Evolutionary conservation across 768 basidiomycete species (phyloP).

Genomic region (Mycena belliarum): DNA sequence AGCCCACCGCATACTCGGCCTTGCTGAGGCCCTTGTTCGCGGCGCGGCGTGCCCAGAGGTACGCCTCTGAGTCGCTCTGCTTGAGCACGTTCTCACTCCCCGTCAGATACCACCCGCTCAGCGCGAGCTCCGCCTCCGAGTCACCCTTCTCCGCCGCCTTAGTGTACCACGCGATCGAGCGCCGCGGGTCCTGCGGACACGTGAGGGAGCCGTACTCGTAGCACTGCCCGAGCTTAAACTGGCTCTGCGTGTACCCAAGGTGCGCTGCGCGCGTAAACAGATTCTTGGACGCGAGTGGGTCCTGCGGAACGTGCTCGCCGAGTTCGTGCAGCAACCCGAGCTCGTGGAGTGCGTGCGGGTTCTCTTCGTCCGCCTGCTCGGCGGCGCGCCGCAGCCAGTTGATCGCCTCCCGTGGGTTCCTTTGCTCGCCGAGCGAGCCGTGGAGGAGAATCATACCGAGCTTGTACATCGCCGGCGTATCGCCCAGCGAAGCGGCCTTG

Average conservation of each 20-base stretch:
- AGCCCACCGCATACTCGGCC: slow-evolving; percentile 98
- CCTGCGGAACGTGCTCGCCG: slow-evolving; percentile 72
- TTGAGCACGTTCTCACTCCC: slow-evolving; percentile 94
- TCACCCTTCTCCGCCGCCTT: slow-evolving; percentile 97
- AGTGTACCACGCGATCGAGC: slow-evolving; percentile 98
- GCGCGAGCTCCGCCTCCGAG: slow-evolving; percentile 89
- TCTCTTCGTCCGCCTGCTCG: slow-evolving; percentile 96
- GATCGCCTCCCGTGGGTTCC: slow-evolving; percentile 88
- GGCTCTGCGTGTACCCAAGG: slow-evolving; percentile 89
- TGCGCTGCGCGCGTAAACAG: slow-evolving; percentile 90
- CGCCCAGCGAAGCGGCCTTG: slow-evolving; percentile 93
- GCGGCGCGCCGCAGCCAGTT: slow-evolving; percentile 94
- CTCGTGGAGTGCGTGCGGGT: slow-evolving; percentile 96
- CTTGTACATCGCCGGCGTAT: slow-evolving; percentile 99
- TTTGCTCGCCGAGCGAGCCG: slow-evolving; percentile 78
- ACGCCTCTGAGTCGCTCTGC: slow-evolving; percentile 98
- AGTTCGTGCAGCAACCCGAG: slow-evolving; percentile 86
- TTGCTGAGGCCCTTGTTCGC: slow-evolving; percentile 96
- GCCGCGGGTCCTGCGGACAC: slow-evolving; percentile 89
- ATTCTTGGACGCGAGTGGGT: slow-evolving; percentile 80
- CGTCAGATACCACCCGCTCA: slow-evolving; percentile 98
- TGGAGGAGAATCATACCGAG: slow-evolving; percentile 96
- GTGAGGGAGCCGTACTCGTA: slow-evolving; percentile 89
- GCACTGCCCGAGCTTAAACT: slow-evolving; percentile 94
- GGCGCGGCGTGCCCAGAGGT: slow-evolving; percentile 93